Percentiles rank a stretch among this genome's conserved stretches.
phyloP scores from a whole-genome alignment of 257 asterid species.

The Solanum dulcamara region DNA sequence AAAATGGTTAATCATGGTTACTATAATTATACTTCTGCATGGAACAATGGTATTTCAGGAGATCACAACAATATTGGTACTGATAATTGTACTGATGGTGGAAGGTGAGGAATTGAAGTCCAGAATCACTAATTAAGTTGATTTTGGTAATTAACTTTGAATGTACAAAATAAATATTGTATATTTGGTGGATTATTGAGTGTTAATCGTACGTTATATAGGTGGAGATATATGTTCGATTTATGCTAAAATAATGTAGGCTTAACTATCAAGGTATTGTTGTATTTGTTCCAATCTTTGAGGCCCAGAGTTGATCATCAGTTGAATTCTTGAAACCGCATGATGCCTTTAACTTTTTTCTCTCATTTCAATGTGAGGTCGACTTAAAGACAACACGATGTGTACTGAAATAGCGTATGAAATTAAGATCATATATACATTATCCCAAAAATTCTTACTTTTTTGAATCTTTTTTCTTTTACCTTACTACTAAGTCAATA shows the following conservation, averaged over 20 bases:
- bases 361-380: too few relatives aligned
- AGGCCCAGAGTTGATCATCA: not conserved
- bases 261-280: not conserved
- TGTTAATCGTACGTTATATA: not conserved
- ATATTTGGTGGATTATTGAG: not conserved
- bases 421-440: not conserved
- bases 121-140: not conserved
- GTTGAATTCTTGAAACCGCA: too few relatives aligned
- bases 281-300: not conserved
- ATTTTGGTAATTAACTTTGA: not conserved
- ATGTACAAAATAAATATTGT: not conserved
- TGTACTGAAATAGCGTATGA: too few relatives aligned
- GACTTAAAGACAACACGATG: too few relatives aligned
- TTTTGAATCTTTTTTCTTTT: too few relatives aligned
- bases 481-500: too few relatives aligned
- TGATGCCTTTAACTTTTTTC: too few relatives aligned
- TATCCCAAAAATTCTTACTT: too few relatives aligned
- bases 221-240: not conserved
- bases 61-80: not conserved
- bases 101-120: not conserved
- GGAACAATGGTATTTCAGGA: slow-evolving; percentile 4
- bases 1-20: not conserved
- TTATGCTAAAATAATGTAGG: not conserved
- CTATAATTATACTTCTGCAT: not conserved
- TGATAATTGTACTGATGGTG: not conserved